These are phyloP conservation scores for Rickenella mellea DNA, from an alignment of 768 basidiomycete genomes.

Conservation along the genomic window DNA sequence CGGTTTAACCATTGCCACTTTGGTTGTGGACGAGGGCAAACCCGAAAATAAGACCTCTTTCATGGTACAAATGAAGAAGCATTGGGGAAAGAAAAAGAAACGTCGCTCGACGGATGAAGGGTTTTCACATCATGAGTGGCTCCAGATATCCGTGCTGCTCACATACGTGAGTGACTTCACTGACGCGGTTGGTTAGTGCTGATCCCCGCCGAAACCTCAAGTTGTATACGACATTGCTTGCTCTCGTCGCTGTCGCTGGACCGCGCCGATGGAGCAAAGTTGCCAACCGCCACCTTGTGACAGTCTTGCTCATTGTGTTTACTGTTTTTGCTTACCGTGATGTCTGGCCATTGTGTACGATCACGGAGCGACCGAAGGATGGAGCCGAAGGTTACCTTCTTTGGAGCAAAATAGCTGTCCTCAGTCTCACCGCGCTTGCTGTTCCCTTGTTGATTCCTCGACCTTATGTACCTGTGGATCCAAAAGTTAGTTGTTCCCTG, in stretches of 20 bases:
- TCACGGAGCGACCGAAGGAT: conserved; percentile 40
- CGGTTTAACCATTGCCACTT: conserved; percentile 35
- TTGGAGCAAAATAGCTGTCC: conserved; percentile 43
- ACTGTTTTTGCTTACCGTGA: conserved; percentile 47
- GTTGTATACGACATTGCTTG: conserved; percentile 36
- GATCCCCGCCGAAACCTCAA: conserved; percentile 11
- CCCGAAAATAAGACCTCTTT: conserved; percentile 5
- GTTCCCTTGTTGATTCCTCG: conserved; percentile 50
- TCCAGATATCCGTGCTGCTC: conserved; percentile 21
- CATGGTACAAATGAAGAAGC: conserved; percentile 11
- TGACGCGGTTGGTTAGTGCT: conserved; percentile 17
- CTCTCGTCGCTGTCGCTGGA: conserved; percentile 29
- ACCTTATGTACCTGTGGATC: conserved; percentile 48
- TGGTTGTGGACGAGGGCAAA: conserved; percentile 23
- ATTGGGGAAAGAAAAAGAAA: conserved; percentile 18
- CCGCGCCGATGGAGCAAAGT: conserved; percentile 27
- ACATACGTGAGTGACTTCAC: conserved; percentile 21
- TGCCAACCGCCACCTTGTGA: conserved; percentile 35
- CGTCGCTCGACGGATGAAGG: conserved; percentile 10
- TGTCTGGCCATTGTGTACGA: conserved; percentile 51
- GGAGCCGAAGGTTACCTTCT: conserved; percentile 34
- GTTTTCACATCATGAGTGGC: conserved; percentile 23
- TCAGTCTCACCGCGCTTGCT: conserved; percentile 33
- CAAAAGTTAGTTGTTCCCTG: conserved; percentile 24
- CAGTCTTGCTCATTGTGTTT: conserved; percentile 37